Evolutionary conservation across 116 monocot genomes (phyloP).

Genomic region (Trichopus zeylanicus): DNA sequence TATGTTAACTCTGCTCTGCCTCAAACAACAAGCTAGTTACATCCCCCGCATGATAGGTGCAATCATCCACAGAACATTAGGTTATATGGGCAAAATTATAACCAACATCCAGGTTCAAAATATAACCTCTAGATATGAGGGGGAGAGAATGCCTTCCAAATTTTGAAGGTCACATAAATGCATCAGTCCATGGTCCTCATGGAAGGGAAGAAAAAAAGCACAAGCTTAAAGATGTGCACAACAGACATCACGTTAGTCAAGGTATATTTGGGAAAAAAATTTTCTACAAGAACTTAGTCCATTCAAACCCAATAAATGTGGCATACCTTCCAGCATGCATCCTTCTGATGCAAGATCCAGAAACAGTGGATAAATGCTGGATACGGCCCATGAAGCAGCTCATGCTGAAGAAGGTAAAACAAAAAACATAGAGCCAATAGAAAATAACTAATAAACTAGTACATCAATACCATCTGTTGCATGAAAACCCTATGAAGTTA

Average conservation of each 20-base stretch:
- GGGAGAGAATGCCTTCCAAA: conserved; percentile 94
- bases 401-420: conserved; percentile 61
- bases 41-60: conserved; percentile 51
- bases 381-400: conserved; percentile 89
- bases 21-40: conserved; percentile 76
- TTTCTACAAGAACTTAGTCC: neutral
- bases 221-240: conserved; percentile 37
- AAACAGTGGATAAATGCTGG: conserved; percentile 95
- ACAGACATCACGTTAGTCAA: neutral
- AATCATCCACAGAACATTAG: neutral
- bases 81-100: neutral
- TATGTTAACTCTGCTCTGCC: conserved; percentile 83
- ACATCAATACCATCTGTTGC: too few relatives aligned
- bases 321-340: conserved; percentile 76
- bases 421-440: neutral
- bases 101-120: neutral
- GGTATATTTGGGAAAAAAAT: neutral
- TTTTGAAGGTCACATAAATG: conserved; percentile 94
- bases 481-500: neutral
- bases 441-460: too few relatives aligned
- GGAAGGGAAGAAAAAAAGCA: conserved; percentile 73
- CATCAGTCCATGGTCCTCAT: conserved; percentile 94
- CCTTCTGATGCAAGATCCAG: conserved; percentile 92
- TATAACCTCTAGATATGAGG: conserved; percentile 88
- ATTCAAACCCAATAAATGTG: conserved; percentile 5